Base-by-base conservation (phyloP, 78 protist species). In the Planoprotostelium fungivorum region DNA sequence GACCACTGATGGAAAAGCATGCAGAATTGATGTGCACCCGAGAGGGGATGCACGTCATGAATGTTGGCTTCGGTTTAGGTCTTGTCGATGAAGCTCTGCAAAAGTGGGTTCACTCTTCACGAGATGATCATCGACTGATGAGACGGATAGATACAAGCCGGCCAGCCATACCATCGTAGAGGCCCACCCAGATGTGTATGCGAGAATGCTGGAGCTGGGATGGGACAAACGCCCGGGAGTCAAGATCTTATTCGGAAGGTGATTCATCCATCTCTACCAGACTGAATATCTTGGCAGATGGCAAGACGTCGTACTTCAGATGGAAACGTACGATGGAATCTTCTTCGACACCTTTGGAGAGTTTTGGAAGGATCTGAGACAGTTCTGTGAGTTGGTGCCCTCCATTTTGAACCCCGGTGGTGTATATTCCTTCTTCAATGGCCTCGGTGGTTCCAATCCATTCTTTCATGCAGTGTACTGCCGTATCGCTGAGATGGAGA, bases 41-140 rank as follows among this genome's bases (percentile, higher is more conserved):
- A 28, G 34, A 1, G 28, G 85, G 73, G 31, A 87, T 51, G 73
- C 31, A 90, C 35, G 88, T 90, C 35, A 83, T 87, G 29, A 90
- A 90, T 29, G 88, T 90, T 1, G 93, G 93, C 83, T 87, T 87
- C 36, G 93, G 93, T 0, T 16, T 90, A 34, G 93, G 93, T 5
- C 83, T 90, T 38, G 36, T 90, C 34, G 93, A 90, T 89, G 16
- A 34, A 1, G 90, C 84, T 10, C 87, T 90, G 25, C 38, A 35
- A 38, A 5, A 1, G 36, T 89, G 38, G 29, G 1, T 0, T 1
- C 31, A 51, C 31, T 16, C 5, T 51, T 5, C 5, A 51, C 5
- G 31, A 16, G 5, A 5, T 25, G 5, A 51, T 51, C 16, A 16
- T 25, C 73, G 16, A 5, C 31, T 51, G 73, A 16, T 51, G 73